Conservation (phyloP, 495 filamentous ascomycete genomes). For the Neurospora discreta region DNA sequence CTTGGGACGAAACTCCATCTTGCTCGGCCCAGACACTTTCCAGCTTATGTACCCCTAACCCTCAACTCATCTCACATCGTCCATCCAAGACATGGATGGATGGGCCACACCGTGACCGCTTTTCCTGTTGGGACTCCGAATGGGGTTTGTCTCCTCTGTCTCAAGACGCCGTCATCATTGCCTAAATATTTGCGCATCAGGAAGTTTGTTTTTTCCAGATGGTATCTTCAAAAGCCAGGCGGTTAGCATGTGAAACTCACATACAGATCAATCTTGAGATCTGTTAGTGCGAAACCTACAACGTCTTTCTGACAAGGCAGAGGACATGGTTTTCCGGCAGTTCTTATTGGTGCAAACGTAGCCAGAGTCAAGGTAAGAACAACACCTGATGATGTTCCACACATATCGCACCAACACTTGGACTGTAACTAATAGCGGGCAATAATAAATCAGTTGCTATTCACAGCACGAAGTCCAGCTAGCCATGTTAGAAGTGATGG, state of each 20-base stretch:
- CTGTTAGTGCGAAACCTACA: not conserved
- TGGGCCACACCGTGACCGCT: not conserved
- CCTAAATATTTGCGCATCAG: not conserved
- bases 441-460: too few species aligned
- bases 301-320: not conserved
- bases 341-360: too few species aligned
- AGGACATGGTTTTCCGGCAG: not conserved
- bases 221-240: not conserved
- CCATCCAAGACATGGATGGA: not conserved
- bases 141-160: not conserved
- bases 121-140: not conserved
- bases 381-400: not conserved
- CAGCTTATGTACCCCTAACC: not conserved
- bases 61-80: not conserved
- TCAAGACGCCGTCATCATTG: not conserved
- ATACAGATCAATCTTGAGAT: not conserved
- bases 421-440: not conserved
- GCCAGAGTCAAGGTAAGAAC: not conserved
- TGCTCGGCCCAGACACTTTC: not conserved
- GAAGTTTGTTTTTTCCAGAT: not conserved
- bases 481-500: too few species aligned
- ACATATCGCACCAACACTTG: not conserved
- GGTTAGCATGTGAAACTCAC: not conserved
- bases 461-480: too few species aligned
- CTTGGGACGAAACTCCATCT: not conserved